Evolutionary conservation across 106 monocot species (phyloP), one percentile per base, ranked within the genome.

Genomic region (Dioscorea zingiberensis): DNA sequence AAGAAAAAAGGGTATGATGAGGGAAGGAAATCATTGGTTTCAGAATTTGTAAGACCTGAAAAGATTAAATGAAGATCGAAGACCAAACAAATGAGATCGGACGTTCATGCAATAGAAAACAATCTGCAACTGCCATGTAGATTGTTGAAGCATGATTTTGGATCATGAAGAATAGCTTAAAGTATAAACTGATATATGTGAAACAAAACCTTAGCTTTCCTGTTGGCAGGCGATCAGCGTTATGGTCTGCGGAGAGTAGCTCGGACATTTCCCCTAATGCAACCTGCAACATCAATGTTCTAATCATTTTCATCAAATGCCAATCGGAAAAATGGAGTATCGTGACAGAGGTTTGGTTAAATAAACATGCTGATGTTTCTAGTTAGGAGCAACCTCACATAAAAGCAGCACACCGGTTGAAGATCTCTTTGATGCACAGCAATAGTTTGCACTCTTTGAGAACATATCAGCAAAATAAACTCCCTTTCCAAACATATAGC

Each of bases 391-490:
- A 32, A 94, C 90, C 94, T 94, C 90, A 74, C 84, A 94, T 27
- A 94, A 69, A 68, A 94, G 86, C 28, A 94, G 77, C 53, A 94
- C 94, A 23, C 91, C 95, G 56, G 71, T 48, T 27, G 60, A 62
- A 63, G 67, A 81, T 4, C 63, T 49, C 17, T 55, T 23, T 58
- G 88, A 62, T 30, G 95, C 79, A 67, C 4, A 91, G 63, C 95
- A 97, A 77, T 97, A 97, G 73, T 97, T 97, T 75, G 95, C 95
- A 73, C 95, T 97, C 73, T 97, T 97, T 44, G 86, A 97, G 75
- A 97, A 97, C 95, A 97, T 97, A 77, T 91, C 95, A 23, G 91
- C 88, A 84, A 97, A 97, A 73, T 97, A 97, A 69, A 97, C 85
- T 3, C 95, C 91, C 48, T 97, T 97, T 30, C 91, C 91, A 75